A percentile compares a stretch with the other conserved stretches of the same genome.
Conservation (phyloP, 495 filamentous ascomycete species). For the Aspergillus haitiensis region DNA sequence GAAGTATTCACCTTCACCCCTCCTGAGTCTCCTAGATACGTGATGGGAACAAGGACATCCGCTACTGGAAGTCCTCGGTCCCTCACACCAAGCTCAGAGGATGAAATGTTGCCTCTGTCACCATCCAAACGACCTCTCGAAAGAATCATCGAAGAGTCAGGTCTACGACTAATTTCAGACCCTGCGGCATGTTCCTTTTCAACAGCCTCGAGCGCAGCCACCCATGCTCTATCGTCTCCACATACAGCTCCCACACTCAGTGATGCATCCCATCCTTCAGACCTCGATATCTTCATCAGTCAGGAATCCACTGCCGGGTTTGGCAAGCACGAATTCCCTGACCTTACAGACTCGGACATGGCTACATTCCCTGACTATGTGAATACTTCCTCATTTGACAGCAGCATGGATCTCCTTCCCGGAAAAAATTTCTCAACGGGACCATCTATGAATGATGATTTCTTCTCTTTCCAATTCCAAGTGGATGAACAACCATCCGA, state of each 20-base stretch:
- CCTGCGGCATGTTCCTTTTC: constrained; percentile 38
- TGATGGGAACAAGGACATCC: constrained; percentile 45
- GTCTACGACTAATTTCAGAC: constrained; percentile 29
- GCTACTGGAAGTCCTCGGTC: constrained; percentile 49
- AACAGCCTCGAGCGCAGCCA: constrained; percentile 31
- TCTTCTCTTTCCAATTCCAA: constrained; percentile 40
- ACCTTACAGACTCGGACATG: constrained; percentile 32
- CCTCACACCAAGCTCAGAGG: constrained; percentile 44
- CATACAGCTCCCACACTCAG: constrained; percentile 42
- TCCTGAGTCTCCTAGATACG: constrained; percentile 47
- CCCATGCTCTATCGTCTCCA: constrained; percentile 40
- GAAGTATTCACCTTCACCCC: constrained; percentile 50
- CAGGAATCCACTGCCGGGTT: constrained; percentile 39
- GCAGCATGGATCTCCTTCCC: constrained; percentile 38
- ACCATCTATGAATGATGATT: constrained; percentile 35
- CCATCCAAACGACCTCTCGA: constrained; percentile 28
- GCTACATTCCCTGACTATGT: constrained; percentile 37
- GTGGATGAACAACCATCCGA: constrained; percentile 32
- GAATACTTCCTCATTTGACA: constrained; percentile 34
- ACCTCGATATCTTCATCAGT: constrained; percentile 50
- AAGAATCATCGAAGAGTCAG: constrained; percentile 27
- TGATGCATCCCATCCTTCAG: constrained; percentile 41
- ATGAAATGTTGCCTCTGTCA: constrained; percentile 41
- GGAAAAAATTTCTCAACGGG: constrained; percentile 38
- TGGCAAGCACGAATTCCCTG: constrained; percentile 34